Conservation (phyloP, 805 yeast genomes). For the Ogataea methylovora region DNA sequence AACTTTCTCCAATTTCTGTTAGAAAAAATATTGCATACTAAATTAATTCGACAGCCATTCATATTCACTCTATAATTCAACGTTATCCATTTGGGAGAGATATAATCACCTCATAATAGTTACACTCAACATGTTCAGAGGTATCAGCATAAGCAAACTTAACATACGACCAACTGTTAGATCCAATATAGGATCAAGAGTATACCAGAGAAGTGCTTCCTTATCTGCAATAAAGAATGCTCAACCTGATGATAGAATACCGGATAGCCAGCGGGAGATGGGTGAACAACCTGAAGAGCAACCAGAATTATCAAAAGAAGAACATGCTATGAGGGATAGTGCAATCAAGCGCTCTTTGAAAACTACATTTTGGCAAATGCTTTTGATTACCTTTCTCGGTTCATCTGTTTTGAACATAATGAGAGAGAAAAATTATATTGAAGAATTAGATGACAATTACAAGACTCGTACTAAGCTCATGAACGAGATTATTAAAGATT, state of each 20-base stretch:
- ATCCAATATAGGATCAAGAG: background rate
- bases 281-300: slow-evolving; percentile 13
- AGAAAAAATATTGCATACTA: too few relatives aligned
- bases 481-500: slow-evolving; percentile 23
- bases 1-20: too few relatives aligned
- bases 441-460: slow-evolving; percentile 32
- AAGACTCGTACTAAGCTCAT: slow-evolving; percentile 27
- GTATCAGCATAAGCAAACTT: background rate
- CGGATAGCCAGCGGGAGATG: slow-evolving; percentile 5
- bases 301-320: slow-evolving; percentile 4
- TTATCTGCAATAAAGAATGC: too few relatives aligned
- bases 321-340: slow-evolving; percentile 6
- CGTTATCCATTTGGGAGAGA: too few relatives aligned
- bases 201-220: too few relatives aligned
- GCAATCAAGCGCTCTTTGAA: slow-evolving; percentile 21
- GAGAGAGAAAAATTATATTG: slow-evolving; percentile 36
- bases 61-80: too few relatives aligned
- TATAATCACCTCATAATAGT: too few relatives aligned
- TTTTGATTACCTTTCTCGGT: slow-evolving; percentile 20
- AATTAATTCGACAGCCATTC: too few relatives aligned
- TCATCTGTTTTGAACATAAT: slow-evolving; percentile 42
- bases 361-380: slow-evolving; percentile 25
- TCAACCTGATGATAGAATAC: too few relatives aligned
- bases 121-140: too few relatives aligned
- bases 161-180: background rate